A percentile compares a stretch with the other conserved stretches of the same genome.
Evolutionary conservation across 768 basidiomycete species (phyloP).

Genomic region (Solioccasus polychromus): DNA sequence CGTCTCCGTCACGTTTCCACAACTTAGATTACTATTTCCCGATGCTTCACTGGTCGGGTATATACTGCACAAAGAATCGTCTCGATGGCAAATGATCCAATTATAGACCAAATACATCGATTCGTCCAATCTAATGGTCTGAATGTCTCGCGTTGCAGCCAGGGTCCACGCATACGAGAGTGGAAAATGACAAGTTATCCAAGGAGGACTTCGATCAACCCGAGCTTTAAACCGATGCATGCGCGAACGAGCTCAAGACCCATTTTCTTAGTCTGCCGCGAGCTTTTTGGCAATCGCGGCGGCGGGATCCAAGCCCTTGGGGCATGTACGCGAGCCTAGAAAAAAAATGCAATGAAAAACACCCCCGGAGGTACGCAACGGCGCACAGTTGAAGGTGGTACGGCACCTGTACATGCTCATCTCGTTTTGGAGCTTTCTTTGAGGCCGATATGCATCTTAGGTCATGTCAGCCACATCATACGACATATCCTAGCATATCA

Average conservation of each 20-base stretch:
- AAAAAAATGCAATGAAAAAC: background rate
- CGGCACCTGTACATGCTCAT: conserved; percentile 97
- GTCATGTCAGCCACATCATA: background rate
- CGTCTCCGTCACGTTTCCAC: no score
- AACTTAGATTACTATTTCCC: no score
- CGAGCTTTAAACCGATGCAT: background rate
- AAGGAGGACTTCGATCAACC: background rate
- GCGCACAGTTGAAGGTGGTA: conserved; percentile 94
- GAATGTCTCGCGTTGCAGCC: background rate
- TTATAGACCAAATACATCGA: no score
- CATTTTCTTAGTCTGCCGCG: conserved; percentile 70
- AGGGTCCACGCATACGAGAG: background rate
- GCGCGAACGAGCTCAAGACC: no score
- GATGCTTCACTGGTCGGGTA: no score
- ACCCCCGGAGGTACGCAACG: background rate
- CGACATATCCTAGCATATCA: conserved; percentile 26
- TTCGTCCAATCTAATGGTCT: no score
- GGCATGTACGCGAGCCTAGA: conserved; percentile 88
- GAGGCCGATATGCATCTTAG: conserved; percentile 72
- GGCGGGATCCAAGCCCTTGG: conserved; percentile 94
- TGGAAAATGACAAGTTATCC: conserved; percentile 1
- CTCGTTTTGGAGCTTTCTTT: conserved; percentile 93
- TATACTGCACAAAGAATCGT: no score
- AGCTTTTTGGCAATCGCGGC: conserved; percentile 89
- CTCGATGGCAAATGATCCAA: no score